Base-by-base conservation (phyloP, 148 eudicot species). In the Spergularia bocconei region DNA sequence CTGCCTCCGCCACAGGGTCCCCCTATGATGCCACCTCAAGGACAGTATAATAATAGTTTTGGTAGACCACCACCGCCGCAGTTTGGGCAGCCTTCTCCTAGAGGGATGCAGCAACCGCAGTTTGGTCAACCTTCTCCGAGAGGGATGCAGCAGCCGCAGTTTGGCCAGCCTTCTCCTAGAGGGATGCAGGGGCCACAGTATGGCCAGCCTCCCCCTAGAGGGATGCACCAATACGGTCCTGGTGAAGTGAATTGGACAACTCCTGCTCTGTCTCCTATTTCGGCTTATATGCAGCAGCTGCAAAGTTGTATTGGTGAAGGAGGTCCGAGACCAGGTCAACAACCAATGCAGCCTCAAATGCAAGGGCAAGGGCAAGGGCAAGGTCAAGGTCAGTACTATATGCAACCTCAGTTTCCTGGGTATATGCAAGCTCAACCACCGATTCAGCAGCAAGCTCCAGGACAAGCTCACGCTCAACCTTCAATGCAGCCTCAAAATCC, bases 261-360 rank as follows among this genome's bases (percentile, higher is more conserved):
- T 78, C 85, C 90, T 0, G 90, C 96, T 4, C 80, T 91, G 68
- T 92, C 98, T 69, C 98, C 98, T 44, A 86, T 92, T 23, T 90
- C 98, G 3, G 89, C 87, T 9, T 91, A 89, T 72, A 87, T 92
- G 97, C 91, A 91, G 15, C 92, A 92, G 67, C 88, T 95, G 81
- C 93, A 91, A 44, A 85, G 82, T 77, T 92, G 91, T 44, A 83
- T 94, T 53, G 80, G 79, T n/a, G 93, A 90, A 78, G 79, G 88
- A 23, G 85, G 88, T 20, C 78, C 84, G 8, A 82, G 84, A 61
- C 73, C 75, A 25, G 75, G 63, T 66, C 85, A 55, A 17, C 48
- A 44, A 3, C 75, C 66, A 38, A 38, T 61, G 65, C 77, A 59
- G 9, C 77, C 72, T 15, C 76, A 67, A 63, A 63, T 61, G 41